Evolutionary conservation across 768 basidiomycete genomes (phyloP).

Genomic region (Saitozyma podzolica): DNA sequence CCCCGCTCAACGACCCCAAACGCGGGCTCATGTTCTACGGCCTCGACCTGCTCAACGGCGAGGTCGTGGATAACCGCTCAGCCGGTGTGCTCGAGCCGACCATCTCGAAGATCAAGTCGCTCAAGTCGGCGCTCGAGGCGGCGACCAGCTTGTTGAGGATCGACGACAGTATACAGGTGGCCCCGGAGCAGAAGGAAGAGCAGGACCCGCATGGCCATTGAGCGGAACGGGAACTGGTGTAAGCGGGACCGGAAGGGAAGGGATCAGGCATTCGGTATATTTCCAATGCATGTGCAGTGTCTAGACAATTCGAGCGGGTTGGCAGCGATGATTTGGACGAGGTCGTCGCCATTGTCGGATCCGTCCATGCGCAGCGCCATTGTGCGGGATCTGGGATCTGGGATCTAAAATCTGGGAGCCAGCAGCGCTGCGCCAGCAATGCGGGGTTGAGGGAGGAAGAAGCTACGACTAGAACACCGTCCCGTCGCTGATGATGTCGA

Average conservation of each 20-base stretch:
- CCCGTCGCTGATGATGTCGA: slow-evolving; percentile 22
- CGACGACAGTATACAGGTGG: slow-evolving; percentile 60
- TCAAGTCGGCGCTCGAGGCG: slow-evolving; percentile 89
- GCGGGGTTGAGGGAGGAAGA: too few relatives aligned
- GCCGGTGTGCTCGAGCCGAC: slow-evolving; percentile 96
- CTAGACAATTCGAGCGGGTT: too few relatives aligned
- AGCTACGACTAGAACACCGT: slow-evolving; percentile 10
- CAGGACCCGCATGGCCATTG: slow-evolving; percentile 52
- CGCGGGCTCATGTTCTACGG: slow-evolving; percentile 88
- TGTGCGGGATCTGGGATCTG: too few relatives aligned
- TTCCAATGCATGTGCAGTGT: background rate
- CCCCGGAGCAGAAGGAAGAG: slow-evolving; percentile 48
- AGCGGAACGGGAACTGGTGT: background rate
- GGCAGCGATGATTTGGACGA: too few relatives aligned
- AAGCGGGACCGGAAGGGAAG: background rate
- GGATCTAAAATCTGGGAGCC: too few relatives aligned
- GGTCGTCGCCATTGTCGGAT: too few relatives aligned
- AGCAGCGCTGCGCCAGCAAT: too few relatives aligned
- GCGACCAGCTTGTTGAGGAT: slow-evolving; percentile 72
- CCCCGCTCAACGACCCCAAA: slow-evolving; percentile 84
- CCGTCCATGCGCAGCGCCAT: too few relatives aligned
- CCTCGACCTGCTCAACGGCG: slow-evolving; percentile 88
- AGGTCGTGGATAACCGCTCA: slow-evolving; percentile 89
- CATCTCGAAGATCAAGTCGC: slow-evolving; percentile 91
- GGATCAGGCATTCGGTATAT: slow-evolving; percentile 1